Conservation (phyloP, 2,329 filamentous ascomycete species). For the Ophiocordyceps unilateralis region DNA sequence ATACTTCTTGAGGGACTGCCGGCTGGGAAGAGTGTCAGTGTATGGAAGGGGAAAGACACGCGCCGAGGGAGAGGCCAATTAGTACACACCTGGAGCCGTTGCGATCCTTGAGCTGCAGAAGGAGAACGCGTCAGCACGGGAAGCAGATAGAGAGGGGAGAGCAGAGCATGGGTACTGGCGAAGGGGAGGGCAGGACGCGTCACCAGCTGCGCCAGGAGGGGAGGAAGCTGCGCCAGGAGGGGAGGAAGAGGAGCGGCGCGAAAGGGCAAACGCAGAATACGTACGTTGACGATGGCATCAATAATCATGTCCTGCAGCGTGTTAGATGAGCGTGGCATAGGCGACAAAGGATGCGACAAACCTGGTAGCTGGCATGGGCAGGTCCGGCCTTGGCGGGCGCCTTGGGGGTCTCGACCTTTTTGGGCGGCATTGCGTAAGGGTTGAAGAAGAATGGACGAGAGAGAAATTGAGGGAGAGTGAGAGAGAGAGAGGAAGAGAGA, state of each 20-base stretch:
- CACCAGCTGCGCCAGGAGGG: slow-evolving; percentile 1
- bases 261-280: too few species aligned
- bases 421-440: slow-evolving; percentile 36
- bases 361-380: slow-evolving; percentile 41
- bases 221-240: not conserved
- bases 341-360: slow-evolving; percentile 16
- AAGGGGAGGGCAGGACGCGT: slow-evolving; percentile 1
- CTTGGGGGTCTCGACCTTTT: slow-evolving; percentile 28
- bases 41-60: not conserved
- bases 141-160: too few species aligned
- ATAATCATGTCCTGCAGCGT: slow-evolving; percentile 40
- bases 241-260: too few species aligned
- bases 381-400: slow-evolving; percentile 31
- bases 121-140: slow-evolving; percentile 21
- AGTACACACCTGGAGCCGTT: slow-evolving; percentile 32
- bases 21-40: slow-evolving; percentile 18
- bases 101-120: slow-evolving; percentile 40
- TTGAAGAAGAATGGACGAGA: slow-evolving; percentile 10
- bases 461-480: slow-evolving; percentile 7
- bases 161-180: not conserved
- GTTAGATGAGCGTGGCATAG: slow-evolving; percentile 8
- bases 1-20: slow-evolving; percentile 45
- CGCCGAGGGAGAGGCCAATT: too few species aligned
- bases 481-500: slow-evolving; percentile 4
- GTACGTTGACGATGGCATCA: slow-evolving; percentile 43